Evolutionary conservation across 768 basidiomycete genomes (phyloP).

Genomic region (Lentinula raphanica): DNA sequence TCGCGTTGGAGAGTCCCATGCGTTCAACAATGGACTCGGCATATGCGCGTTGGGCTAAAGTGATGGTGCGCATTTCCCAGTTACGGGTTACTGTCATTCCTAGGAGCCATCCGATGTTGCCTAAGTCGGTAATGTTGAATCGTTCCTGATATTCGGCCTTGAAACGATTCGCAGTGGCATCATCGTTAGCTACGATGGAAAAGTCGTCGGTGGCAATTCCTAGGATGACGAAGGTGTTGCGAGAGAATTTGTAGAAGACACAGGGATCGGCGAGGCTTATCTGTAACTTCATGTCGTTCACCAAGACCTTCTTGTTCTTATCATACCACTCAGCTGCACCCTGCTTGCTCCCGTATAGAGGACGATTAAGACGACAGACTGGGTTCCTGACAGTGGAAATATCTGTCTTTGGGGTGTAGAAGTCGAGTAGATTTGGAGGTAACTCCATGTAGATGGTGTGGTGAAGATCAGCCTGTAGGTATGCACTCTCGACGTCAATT

Average conservation of each 20-base stretch:
- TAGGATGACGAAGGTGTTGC: neutral
- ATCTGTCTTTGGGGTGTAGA: neutral
- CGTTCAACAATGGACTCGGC: slow-evolving; percentile 17
- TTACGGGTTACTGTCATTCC: slow-evolving; percentile 17
- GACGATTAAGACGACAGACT: neutral
- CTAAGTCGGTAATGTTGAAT: slow-evolving; percentile 22
- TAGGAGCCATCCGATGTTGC: slow-evolving; percentile 20
- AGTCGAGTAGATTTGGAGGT: slow-evolving; percentile 1
- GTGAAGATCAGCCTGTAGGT: slow-evolving; percentile 20
- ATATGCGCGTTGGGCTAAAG: slow-evolving; percentile 23
- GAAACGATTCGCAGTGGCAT: slow-evolving; percentile 7
- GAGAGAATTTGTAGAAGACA: slow-evolving; percentile 9
- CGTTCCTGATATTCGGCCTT: slow-evolving; percentile 11
- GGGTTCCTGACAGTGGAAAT: neutral
- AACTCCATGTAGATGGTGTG: slow-evolving; percentile 14
- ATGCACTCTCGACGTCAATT: slow-evolving; percentile 12
- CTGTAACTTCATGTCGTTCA: neutral
- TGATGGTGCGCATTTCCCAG: slow-evolving; percentile 16
- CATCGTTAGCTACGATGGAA: slow-evolving; percentile 12
- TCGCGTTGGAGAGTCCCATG: slow-evolving; percentile 13
- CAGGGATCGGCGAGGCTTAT: slow-evolving; percentile 9
- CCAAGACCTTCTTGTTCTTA: neutral
- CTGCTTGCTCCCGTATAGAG: neutral
- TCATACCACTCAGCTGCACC: neutral
- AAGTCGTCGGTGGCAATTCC: slow-evolving; percentile 18